Conservation (phyloP, 2,329 filamentous ascomycete species). For the Colletotrichum tropicale region DNA sequence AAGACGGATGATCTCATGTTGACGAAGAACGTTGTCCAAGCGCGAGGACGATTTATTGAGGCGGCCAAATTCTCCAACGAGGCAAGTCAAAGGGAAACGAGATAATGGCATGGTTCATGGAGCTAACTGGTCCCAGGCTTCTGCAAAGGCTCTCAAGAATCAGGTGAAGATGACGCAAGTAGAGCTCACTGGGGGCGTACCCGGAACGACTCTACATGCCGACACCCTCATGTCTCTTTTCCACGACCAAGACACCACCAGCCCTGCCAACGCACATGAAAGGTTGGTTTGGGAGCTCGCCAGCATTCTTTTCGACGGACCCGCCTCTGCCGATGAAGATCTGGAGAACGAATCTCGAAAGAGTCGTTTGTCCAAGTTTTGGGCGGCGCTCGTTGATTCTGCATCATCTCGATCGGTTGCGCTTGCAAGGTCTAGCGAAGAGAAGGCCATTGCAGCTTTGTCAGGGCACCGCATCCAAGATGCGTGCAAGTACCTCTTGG, state of each 20-base stretch:
- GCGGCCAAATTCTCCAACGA: constrained; percentile 67
- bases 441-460: constrained; percentile 82
- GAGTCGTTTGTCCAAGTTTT: constrained; percentile 70
- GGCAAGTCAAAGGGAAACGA: constrained; percentile 34
- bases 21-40: constrained; percentile 62
- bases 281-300: constrained; percentile 84
- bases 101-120: background rate
- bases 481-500: constrained; percentile 80
- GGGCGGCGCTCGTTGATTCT: constrained; percentile 69
- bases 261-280: constrained; percentile 63
- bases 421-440: constrained; percentile 70
- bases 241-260: constrained; percentile 43
- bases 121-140: constrained; percentile 47
- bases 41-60: constrained; percentile 67
- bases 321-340: constrained; percentile 48
- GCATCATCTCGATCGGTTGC: constrained; percentile 59
- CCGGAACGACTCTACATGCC: constrained; percentile 56
- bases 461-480: constrained; percentile 80
- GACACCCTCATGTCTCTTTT: constrained; percentile 41
- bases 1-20: constrained; percentile 57
- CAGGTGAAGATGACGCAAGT: constrained; percentile 64
- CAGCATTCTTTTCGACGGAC: constrained; percentile 84
- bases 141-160: constrained; percentile 56
- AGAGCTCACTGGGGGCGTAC: constrained; percentile 59
- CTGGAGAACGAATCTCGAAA: constrained; percentile 51